A percentile compares a stretch with the other conserved stretches of the same genome.
Conservation (phyloP, 106 monocot genomes). For the Acorus calamus region DNA sequence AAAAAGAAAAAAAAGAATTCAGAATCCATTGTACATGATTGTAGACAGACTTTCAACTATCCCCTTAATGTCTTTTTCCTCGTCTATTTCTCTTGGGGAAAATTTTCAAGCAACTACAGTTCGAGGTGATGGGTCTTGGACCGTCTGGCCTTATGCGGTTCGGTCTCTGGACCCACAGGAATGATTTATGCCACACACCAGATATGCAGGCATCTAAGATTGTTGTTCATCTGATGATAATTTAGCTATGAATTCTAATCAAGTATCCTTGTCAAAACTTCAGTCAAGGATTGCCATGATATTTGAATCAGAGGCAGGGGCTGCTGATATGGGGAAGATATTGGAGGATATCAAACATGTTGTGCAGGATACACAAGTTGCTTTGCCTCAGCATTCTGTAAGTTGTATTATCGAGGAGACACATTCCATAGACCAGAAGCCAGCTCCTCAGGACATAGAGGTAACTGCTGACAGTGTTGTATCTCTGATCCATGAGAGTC, state of each 20-base stretch:
- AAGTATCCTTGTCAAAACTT: slow-evolving; percentile 26
- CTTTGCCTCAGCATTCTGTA: slow-evolving; percentile 22
- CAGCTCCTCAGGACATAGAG: slow-evolving; percentile 3
- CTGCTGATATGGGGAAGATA: slow-evolving; percentile 28
- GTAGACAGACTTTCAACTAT: no score
- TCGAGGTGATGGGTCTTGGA: no score
- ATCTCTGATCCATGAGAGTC: slow-evolving; percentile 1
- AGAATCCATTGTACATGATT: no score
- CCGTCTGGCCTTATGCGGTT: no score
- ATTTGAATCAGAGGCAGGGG: slow-evolving; percentile 31
- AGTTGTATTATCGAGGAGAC: slow-evolving; percentile 13
- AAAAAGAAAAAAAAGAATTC: no score
- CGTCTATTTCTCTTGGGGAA: no score
- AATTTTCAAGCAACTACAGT: no score
- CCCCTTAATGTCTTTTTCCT: no score
- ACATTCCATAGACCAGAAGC: slow-evolving; percentile 2
- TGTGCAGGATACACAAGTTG: slow-evolving; percentile 35
- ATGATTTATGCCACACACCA: no score
- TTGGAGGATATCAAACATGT: slow-evolving; percentile 45
- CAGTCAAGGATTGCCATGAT: slow-evolving; percentile 33
- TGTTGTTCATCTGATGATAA: slow-evolving; percentile 4
- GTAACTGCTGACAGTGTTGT: slow-evolving; percentile 8
- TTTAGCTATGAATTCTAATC: neutral
- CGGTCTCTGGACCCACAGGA: no score
- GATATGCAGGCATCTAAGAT: no score